Percentiles rank a stretch among this genome's conserved stretches.
These are phyloP conservation scores for Trametes gibbosa DNA, from an alignment of 768 basidiomycete genomes.

Conservation along the genomic window DNA sequence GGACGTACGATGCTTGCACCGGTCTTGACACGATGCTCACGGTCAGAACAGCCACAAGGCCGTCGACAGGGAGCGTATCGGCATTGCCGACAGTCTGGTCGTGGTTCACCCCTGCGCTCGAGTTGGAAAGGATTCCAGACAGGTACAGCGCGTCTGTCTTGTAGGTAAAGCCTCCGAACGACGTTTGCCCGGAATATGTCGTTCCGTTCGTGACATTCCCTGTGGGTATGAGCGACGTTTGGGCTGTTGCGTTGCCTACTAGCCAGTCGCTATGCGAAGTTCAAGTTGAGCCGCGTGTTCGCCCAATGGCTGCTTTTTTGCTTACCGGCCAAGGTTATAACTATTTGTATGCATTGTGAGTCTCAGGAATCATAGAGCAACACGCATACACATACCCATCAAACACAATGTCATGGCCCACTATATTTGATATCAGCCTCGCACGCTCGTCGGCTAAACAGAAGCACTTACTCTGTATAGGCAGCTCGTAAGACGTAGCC, in stretches of 20 bases:
- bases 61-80: slow-evolving; percentile 70
- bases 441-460: background rate
- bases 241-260: slow-evolving; percentile 76
- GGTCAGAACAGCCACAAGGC: slow-evolving; percentile 75
- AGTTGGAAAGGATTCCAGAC: slow-evolving; percentile 67
- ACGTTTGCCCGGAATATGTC: slow-evolving; percentile 61
- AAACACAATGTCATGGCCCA: slow-evolving; percentile 65
- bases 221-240: slow-evolving; percentile 41
- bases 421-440: slow-evolving; percentile 28
- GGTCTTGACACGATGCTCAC: slow-evolving; percentile 58
- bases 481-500: slow-evolving; percentile 71
- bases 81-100: slow-evolving; percentile 48
- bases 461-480: slow-evolving; percentile 50
- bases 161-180: slow-evolving; percentile 70
- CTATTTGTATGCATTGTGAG: slow-evolving; percentile 30
- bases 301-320: background rate
- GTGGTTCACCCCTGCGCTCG: slow-evolving; percentile 71
- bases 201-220: slow-evolving; percentile 51
- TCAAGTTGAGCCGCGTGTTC: background rate
- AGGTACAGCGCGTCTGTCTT: slow-evolving; percentile 65
- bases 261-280: slow-evolving; percentile 62
- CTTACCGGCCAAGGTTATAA: slow-evolving; percentile 73
- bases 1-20: slow-evolving; percentile 22
- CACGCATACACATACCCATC: slow-evolving; percentile 50
- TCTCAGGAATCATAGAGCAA: background rate